phyloP scores from a whole-genome alignment of 306 rosid genomes.

The Argentina anserina region DNA sequence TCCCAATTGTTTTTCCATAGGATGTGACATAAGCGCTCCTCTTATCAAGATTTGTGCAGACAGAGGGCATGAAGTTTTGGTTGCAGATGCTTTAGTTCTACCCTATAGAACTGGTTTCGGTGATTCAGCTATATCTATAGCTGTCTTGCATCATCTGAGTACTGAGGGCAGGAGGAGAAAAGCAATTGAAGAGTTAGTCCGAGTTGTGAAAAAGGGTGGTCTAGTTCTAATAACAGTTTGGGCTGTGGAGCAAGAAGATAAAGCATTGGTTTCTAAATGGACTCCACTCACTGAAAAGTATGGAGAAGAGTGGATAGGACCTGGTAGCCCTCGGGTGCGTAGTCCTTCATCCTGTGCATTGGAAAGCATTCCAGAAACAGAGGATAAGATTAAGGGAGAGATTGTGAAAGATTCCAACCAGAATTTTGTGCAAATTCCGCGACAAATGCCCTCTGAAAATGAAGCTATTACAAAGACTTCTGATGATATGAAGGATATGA shows the following conservation, averaged over 20 bases:
- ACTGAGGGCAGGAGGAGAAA: constrained; percentile 74
- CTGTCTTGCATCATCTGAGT: constrained; percentile 90
- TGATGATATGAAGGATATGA: constrained; percentile 28
- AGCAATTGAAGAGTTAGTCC: constrained; percentile 81
- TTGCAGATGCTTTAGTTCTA: constrained; percentile 83
- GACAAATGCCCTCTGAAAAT: constrained; percentile 23
- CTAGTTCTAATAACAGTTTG: constrained; percentile 85
- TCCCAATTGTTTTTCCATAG: constrained; percentile 60
- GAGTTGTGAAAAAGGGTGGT: constrained; percentile 90
- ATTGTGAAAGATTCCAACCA: constrained; percentile 31
- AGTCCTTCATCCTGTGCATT: constrained; percentile 45
- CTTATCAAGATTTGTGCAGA: constrained; percentile 75
- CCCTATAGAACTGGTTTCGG: constrained; percentile 84
- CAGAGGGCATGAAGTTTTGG: constrained; percentile 81
- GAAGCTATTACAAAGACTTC: constrained; percentile 19
- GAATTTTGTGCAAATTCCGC: constrained; percentile 22
- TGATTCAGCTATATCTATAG: constrained; percentile 88
- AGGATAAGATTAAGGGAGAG: constrained; percentile 44
- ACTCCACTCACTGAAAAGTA: constrained; percentile 70
- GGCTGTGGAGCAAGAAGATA: constrained; percentile 96
- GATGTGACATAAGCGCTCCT: constrained; percentile 81
- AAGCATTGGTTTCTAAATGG: constrained; percentile 65
- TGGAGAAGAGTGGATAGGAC: constrained; percentile 89
- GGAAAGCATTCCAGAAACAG: constrained; percentile 79
- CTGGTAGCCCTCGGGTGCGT: constrained; percentile 63